phyloP scores from a whole-genome alignment of 768 basidiomycete genomes.

The Serendipita sp. region DNA sequence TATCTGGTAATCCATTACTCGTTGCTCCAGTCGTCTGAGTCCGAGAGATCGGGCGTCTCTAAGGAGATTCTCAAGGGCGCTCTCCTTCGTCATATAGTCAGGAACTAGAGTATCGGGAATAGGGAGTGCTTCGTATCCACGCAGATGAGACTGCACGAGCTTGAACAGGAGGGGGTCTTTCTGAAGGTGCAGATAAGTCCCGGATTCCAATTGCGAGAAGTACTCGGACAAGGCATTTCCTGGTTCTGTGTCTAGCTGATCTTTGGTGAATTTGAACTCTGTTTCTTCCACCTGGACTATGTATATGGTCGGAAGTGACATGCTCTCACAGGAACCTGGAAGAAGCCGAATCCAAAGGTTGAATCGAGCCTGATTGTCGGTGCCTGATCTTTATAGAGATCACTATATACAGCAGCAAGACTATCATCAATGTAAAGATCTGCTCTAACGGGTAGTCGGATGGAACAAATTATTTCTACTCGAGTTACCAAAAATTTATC shows the following conservation, averaged over 20 bases:
- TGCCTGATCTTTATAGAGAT: no score
- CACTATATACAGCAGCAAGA: no score
- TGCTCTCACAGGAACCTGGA: no score
- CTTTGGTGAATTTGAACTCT: not conserved
- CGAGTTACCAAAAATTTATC: no score
- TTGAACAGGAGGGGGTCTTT: not conserved
- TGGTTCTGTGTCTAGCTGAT: not conserved
- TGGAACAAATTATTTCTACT: no score
- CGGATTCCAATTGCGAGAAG: not conserved
- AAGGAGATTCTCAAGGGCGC: not conserved
- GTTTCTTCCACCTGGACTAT: not conserved
- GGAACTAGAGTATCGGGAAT: not conserved
- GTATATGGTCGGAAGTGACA: no score
- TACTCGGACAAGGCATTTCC: not conserved
- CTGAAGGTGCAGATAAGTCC: not conserved
- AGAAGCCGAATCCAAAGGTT: no score
- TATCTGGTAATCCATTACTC: not conserved
- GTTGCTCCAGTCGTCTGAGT: not conserved
- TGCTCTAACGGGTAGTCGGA: no score
- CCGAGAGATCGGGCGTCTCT: not conserved
- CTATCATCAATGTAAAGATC: no score
- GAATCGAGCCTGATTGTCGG: no score
- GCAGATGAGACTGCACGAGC: not conserved
- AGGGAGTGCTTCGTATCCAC: not conserved
- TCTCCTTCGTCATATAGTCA: not conserved